Percentiles rank a stretch among this genome's conserved stretches.
Conservation (phyloP, 192 early-diverging fungal species). For the Entomortierella lignicola region DNA sequence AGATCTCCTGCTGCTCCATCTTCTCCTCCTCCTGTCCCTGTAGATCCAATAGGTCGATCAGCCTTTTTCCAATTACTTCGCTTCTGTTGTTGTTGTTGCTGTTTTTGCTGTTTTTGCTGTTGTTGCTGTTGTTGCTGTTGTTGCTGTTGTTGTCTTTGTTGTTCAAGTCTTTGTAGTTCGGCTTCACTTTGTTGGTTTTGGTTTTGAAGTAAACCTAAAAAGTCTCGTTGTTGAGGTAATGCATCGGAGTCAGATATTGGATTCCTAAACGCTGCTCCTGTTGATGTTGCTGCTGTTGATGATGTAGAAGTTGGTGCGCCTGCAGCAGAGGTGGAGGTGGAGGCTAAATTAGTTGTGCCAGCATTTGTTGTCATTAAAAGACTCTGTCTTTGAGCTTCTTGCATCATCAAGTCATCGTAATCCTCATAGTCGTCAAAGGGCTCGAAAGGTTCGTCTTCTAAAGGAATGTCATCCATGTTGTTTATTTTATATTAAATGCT, state of each 20-base stretch:
- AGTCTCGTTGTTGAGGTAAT: constrained; percentile 34
- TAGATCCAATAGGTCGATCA: constrained; percentile 21
- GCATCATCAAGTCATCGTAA: constrained; percentile 42
- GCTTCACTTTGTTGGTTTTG: not conserved
- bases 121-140: constrained; percentile 4
- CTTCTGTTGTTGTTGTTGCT: not conserved
- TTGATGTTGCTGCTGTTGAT: too few species aligned
- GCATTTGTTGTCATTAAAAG: not conserved
- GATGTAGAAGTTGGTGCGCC: not conserved
- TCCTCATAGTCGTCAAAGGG: constrained; percentile 46
- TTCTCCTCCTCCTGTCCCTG: not conserved
- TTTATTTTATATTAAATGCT: too few species aligned
- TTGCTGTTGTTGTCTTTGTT: not conserved
- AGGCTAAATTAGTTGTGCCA: not conserved
- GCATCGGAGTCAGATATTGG: not conserved
- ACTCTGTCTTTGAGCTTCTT: constrained; percentile 27
- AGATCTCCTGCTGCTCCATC: constrained; percentile 20
- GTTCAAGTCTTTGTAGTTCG: not conserved
- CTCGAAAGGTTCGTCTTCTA: constrained; percentile 40
- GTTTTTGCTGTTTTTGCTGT: not conserved
- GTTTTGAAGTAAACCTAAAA: constrained; percentile 19
- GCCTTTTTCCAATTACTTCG: not conserved
- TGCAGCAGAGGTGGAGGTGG: not conserved
- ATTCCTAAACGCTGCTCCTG: not conserved
- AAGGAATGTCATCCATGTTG: constrained; percentile 40